Evolutionary conservation across 768 basidiomycete species (phyloP).

Genomic region (Sutorius australiensis): DNA sequence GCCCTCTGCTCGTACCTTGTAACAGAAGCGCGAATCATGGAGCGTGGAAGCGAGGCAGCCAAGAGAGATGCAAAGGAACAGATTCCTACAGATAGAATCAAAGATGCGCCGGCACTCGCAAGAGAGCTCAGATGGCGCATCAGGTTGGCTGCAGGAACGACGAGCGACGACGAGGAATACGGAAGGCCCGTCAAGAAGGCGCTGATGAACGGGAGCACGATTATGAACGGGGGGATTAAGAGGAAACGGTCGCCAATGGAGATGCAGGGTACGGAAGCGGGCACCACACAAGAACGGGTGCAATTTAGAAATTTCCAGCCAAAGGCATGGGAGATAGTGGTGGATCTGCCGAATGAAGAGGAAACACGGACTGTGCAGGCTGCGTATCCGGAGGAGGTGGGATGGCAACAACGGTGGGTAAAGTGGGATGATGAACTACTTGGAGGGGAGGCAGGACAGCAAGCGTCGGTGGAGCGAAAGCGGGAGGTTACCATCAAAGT

Average conservation of each 20-base stretch:
- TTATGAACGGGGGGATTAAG: conserved; percentile 33
- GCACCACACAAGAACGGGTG: conserved; percentile 20
- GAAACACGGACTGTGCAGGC: conserved; percentile 39
- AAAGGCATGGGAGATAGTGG: conserved; percentile 57
- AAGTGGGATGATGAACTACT: conserved; percentile 25
- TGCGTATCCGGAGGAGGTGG: conserved; percentile 37
- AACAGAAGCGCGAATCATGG: conserved; percentile 67
- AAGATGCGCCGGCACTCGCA: conserved; percentile 77
- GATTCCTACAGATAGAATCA: conserved; percentile 75
- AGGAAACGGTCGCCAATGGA: conserved; percentile 35
- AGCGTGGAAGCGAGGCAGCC: conserved; percentile 63
- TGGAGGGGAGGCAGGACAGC: conserved; percentile 28
- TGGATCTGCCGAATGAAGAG: conserved; percentile 40
- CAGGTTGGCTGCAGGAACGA: conserved; percentile 53
- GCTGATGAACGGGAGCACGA: conserved; percentile 26
- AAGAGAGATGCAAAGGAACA: conserved; percentile 79
- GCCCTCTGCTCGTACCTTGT: conserved; percentile 77
- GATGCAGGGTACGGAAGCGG: conserved; percentile 2
- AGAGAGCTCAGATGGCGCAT: conserved; percentile 85
- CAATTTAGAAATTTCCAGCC: conserved; percentile 68
- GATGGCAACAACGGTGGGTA: conserved; percentile 47
- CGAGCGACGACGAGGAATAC: conserved; percentile 65
- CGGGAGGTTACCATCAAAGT: conserved; percentile 55
- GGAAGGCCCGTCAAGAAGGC: conserved; percentile 24
- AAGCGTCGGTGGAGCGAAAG: conserved; percentile 42